Evolutionary conservation across 352 stramenopile genomes (phyloP).

Genomic region (Thraustochytrium sp.): DNA sequence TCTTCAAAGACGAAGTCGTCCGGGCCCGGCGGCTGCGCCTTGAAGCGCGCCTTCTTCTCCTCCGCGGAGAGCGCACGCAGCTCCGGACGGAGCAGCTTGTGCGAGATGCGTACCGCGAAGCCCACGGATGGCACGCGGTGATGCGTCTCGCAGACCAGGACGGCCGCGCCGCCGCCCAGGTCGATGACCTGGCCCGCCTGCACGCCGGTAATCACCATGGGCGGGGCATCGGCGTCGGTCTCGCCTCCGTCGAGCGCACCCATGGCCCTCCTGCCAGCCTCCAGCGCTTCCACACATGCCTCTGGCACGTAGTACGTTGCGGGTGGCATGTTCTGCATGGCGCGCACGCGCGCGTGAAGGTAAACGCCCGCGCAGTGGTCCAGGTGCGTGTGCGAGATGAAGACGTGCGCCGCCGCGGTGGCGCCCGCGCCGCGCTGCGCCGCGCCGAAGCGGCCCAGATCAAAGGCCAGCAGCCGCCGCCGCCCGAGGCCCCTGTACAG

Average conservation of each 20-base stretch:
- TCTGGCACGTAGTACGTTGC: not conserved
- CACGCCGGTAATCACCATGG: not conserved
- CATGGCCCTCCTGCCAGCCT: not conserved
- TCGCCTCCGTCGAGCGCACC: not conserved
- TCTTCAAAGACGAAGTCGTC: not conserved
- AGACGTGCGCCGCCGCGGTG: not conserved
- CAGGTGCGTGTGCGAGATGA: constrained; percentile 9
- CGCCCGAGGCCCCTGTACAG: not conserved
- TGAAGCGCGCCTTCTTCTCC: not conserved
- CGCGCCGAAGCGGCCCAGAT: not conserved
- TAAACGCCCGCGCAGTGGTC: constrained; percentile 19
- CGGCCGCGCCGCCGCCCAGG: not conserved
- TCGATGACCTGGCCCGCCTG: not conserved
- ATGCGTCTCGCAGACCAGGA: not conserved
- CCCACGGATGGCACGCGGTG: constrained; percentile 6
- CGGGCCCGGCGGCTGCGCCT: not conserved
- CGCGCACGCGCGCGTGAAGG: not conserved
- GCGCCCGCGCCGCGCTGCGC: not conserved
- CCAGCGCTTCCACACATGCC: not conserved
- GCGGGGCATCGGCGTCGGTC: not conserved
- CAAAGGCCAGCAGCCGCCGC: not conserved
- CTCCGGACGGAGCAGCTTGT: not conserved
- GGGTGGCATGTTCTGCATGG: not conserved
- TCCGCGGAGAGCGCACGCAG: not conserved
- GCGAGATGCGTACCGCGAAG: not conserved